Base-by-base conservation (phyloP, 768 basidiomycete genomes). In the Nidularia sp. region DNA sequence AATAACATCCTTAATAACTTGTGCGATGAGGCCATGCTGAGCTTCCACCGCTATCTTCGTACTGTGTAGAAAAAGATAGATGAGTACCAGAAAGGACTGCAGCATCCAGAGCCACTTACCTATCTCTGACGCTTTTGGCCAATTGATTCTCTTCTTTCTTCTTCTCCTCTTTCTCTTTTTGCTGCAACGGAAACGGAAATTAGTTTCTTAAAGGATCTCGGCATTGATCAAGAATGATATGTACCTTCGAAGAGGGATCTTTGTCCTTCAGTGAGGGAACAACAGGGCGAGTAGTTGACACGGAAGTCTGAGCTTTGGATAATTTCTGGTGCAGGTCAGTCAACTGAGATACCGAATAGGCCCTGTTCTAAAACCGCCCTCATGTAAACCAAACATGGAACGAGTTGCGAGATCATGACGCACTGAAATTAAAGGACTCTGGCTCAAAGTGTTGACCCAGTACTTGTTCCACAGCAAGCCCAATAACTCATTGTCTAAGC, bases 381-480 rank as follows among this genome's bases (percentile, higher is more conserved):
- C 39, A 29, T 2, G 29, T 45, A 35, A 34, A 2, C 44, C 53
- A 4, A 33, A 50, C 35, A 39, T 10, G 4, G 36, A 9, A 13
- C 6, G 33, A 22, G 1, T 39, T 29, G 43, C 9, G 5, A 47
- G 5, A 49, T 36, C 50, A 43, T 33, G 32, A 66, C 85, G 32
- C 52, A 98, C 96, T 18, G 93, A 93, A 48, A 98, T 88, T 46
- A 98, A 68, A 4, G 94, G 88, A 62, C 92, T 96, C 63, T 93
- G 91, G 60, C 90, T 93, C 36, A 99, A 76, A 2, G 97, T 99
- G 61, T 94, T 94, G 25, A 97, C 93, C 97, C 97, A 99, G 61
- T 99, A 99, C 70, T 98, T 98, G 71, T 99, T 98, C 96, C 96
- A 98, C 50, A 99, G 70, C 63, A 95, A 71, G 18, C 90, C 90